Percentiles rank a stretch among this genome's conserved stretches.
phyloP scores from a whole-genome alignment of 331 rosid species.

The Quercus phellos region DNA sequence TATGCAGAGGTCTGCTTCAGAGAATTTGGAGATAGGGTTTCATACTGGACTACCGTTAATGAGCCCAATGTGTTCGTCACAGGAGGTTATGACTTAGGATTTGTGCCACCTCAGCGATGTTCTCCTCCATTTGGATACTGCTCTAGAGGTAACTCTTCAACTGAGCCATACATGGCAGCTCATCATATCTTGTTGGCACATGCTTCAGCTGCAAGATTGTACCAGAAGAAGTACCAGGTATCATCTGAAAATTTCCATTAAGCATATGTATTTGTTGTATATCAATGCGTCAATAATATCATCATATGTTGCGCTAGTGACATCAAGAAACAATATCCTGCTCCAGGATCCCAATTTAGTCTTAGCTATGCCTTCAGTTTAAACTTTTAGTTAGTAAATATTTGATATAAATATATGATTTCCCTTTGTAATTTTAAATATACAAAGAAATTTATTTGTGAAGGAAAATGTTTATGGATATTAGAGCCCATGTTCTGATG shows the following conservation, averaged over 20 bases:
- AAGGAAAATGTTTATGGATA: conserved; percentile 2
- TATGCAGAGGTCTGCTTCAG: conserved; percentile 57
- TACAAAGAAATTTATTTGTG: background rate
- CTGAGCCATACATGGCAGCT: conserved; percentile 43
- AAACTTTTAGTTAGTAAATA: background rate
- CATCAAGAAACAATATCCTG: background rate
- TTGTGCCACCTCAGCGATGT: conserved; percentile 38
- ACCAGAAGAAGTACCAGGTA: conserved; percentile 36
- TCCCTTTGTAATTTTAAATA: background rate
- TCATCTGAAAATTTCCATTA: background rate
- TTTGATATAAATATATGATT: no score
- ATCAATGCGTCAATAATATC: background rate
- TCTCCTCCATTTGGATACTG: conserved; percentile 49
- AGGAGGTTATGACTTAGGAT: conserved; percentile 41
- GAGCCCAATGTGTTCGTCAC: conserved; percentile 36
- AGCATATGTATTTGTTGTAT: background rate
- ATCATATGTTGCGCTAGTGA: background rate
- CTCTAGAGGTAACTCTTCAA: conserved; percentile 43
- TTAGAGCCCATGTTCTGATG: conserved; percentile 1
- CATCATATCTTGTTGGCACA: conserved; percentile 52
- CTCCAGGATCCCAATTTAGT: no score
- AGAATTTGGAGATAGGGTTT: conserved; percentile 58
- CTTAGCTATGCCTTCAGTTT: background rate
- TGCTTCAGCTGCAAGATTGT: conserved; percentile 42
- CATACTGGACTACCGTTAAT: conserved; percentile 43